Base-by-base conservation (phyloP, 805 yeast genomes). In the Zygosaccharomyces pseudorouxii region DNA sequence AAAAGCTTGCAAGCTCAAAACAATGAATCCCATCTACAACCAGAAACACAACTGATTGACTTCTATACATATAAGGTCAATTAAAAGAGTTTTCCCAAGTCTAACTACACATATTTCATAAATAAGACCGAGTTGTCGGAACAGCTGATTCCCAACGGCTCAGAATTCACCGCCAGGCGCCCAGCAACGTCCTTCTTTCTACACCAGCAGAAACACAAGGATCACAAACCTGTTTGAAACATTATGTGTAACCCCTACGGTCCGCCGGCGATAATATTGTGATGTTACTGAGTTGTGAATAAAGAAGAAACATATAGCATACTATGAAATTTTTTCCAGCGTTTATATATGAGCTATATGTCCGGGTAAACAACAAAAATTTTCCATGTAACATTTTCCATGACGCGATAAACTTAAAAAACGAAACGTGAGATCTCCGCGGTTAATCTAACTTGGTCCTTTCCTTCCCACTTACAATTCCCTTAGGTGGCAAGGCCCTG, bases 61-160 rank as follows among this genome's bases (percentile, higher is more conserved):
- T n/a, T n/a, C n/a, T n/a, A n/a, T n/a, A n/a, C n/a, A n/a, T n/a
- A n/a, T n/a, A n/a, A n/a, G n/a, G n/a, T n/a, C n/a, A n/a, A n/a
- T n/a, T n/a, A n/a, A n/a, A n/a, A n/a, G n/a, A n/a, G n/a, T n/a
- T n/a, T n/a, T n/a, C n/a, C n/a, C n/a, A n/a, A n/a, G n/a, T n/a
- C n/a, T n/a, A 29, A 29, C 5, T 29, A 29, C 33, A 29, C 33
- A 29, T 11, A 29, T n/a, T n/a, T n/a, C 33, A 29, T 11, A 5
- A 16, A 16, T 11, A 33, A 33, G 20, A 33, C 16, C 14, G 3
- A 50, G 45, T 53, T 68, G 64, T 65, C 51, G 71, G 63, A 59
- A 59, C 71, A 67, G 71, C 72, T 68, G 72, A 67, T 67, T 67
- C 72, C 73, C 70, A 56, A 59, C 59, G 54, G 60, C 54, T 67